Conservation (phyloP, 345 rosid species). For the Populus simonii region DNA sequence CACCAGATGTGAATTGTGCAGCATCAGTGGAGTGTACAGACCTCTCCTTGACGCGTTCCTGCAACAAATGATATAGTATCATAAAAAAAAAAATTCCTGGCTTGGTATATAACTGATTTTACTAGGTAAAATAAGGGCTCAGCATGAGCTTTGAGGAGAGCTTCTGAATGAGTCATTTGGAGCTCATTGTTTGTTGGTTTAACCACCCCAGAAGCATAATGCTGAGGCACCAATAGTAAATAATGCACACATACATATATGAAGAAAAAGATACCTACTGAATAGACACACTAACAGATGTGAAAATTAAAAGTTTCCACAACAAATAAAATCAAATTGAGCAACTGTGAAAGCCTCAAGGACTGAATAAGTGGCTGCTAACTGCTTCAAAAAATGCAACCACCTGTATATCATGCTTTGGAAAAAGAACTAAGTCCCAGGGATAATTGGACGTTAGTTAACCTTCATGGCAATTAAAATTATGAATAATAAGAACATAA, state of each 20-base stretch:
- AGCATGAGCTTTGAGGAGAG: too few species aligned
- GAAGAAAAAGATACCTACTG: not conserved
- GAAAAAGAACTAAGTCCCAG: not conserved
- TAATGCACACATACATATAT: too few species aligned
- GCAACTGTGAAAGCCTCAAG: not conserved
- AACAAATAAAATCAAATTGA: not conserved
- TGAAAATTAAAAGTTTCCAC: not conserved
- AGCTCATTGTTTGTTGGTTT: too few species aligned
- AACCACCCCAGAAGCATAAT: too few species aligned
- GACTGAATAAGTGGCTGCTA: not conserved
- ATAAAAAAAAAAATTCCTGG: slow-evolving; percentile 9
- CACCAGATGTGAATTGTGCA: slow-evolving; percentile 6
- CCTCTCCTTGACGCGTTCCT: slow-evolving; percentile 91
- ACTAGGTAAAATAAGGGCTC: too few species aligned
- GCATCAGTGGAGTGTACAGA: slow-evolving; percentile 56
- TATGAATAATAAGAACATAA: not conserved
- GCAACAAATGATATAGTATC: slow-evolving; percentile 9
- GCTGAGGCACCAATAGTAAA: too few species aligned
- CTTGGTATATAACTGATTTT: too few species aligned
- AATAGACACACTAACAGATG: not conserved
- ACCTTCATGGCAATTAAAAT: not conserved
- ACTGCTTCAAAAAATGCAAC: not conserved
- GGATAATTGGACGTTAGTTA: not conserved
- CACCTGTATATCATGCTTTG: not conserved
- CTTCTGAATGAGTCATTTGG: too few species aligned